Conservation (phyloP, 257 asterid genomes). For the Galeopsis tetrahit region DNA sequence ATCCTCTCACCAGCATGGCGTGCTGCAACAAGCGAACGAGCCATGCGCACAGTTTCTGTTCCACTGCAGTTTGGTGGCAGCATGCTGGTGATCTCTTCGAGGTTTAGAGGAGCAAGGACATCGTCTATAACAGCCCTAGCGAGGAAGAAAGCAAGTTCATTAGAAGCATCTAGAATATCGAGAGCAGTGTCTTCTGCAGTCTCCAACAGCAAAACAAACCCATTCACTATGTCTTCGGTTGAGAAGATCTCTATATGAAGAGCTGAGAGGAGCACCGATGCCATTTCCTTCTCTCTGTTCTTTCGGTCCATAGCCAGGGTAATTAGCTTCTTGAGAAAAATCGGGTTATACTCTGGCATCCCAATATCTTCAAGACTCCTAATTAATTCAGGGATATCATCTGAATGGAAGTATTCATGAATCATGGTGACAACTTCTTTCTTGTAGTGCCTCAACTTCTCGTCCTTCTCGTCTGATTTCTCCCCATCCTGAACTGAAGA, state of each 20-base stretch:
- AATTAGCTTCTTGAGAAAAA: constrained; percentile 83
- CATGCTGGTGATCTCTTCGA: constrained; percentile 71
- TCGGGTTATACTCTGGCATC: constrained; percentile 69
- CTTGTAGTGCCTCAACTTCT: constrained; percentile 75
- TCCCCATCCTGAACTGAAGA: constrained; percentile 55
- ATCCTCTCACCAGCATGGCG: constrained; percentile 99
- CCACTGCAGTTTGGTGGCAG: constrained; percentile 78
- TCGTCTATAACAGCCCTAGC: constrained; percentile 94
- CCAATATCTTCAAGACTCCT: constrained; percentile 82
- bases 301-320: constrained; percentile 94
- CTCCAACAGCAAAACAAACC: constrained; percentile 85
- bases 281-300: constrained; percentile 96
- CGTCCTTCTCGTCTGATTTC: constrained; percentile 50
- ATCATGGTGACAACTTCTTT: constrained; percentile 74
- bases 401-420: constrained; percentile 92
- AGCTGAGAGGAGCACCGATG: constrained; percentile 88
- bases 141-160: constrained; percentile 85
- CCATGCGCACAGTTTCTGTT: constrained; percentile 70
- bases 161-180: constrained; percentile 87
- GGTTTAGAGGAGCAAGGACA: constrained; percentile 83
- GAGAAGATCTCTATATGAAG: constrained; percentile 88
- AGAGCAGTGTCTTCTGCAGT: constrained; percentile 95
- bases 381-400: constrained; percentile 95
- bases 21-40: constrained; percentile 81
- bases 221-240: constrained; percentile 84